Percentiles rank a stretch among this genome's conserved stretches.
phyloP scores from a whole-genome alignment of 371 early-diverging fungal genomes.

The Dinochytrium kinnereticum region DNA sequence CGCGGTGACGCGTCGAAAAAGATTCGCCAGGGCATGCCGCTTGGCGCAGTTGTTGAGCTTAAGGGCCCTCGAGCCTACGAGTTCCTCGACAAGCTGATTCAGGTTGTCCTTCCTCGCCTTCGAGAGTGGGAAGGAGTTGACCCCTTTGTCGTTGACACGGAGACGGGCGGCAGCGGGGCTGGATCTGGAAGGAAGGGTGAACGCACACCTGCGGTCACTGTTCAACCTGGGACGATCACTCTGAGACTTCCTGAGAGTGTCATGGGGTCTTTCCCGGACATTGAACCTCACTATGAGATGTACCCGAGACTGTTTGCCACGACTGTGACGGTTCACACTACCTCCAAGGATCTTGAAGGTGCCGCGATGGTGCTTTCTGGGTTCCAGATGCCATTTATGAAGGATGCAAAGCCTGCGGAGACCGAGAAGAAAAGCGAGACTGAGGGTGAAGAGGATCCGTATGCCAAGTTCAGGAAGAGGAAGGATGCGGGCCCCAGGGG shows the following conservation, averaged over 20 bases:
- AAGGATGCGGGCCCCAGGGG: conserved; percentile 10
- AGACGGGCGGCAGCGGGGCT: background rate
- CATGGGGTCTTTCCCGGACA: conserved; percentile 87
- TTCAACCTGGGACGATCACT: conserved; percentile 72
- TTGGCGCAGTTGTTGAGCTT: conserved; percentile 64
- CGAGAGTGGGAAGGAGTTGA: conserved; percentile 91
- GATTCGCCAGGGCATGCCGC: conserved; percentile 82
- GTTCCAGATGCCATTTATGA: conserved; percentile 86
- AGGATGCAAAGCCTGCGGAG: conserved; percentile 31
- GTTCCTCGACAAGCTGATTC: conserved; percentile 93
- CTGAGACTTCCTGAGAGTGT: conserved; percentile 83
- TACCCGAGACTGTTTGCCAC: conserved; percentile 89
- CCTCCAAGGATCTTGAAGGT: conserved; percentile 80
- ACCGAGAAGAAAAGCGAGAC: conserved; percentile 20
- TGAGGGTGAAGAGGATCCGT: conserved; percentile 44
- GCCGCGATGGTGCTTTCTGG: conserved; percentile 87
- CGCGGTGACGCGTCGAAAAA: conserved; percentile 71
- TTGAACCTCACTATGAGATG: conserved; percentile 92
- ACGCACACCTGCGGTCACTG: background rate
- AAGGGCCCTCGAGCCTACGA: conserved; percentile 89
- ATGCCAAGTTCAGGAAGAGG: conserved; percentile 51
- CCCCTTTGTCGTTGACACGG: conserved; percentile 40
- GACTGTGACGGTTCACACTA: conserved; percentile 83
- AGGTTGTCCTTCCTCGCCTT: conserved; percentile 91
- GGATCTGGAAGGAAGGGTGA: background rate